phyloP scores from a whole-genome alignment of 495 filamentous ascomycete genomes.

The Xylaria nigripes region DNA sequence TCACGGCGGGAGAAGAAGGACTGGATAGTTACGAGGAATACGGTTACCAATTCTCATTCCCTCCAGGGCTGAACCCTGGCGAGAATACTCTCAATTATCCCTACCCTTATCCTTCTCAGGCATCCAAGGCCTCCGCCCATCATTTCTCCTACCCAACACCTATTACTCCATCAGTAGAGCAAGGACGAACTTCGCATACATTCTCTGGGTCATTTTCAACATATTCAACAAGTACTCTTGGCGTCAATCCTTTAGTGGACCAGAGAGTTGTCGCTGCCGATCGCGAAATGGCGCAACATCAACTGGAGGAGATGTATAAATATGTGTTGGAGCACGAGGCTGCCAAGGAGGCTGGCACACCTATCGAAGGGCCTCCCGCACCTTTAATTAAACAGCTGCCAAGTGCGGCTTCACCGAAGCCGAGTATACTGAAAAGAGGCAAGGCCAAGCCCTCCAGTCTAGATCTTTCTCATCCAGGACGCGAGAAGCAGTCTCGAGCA shows the following conservation, averaged over 20 bases:
- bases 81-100: conserved; percentile 10
- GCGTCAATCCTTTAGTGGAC: conserved; percentile 51
- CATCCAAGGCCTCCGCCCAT: conserved; percentile 27
- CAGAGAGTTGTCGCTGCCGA: conserved; percentile 65
- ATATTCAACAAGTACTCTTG: conserved; percentile 35
- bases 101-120: conserved; percentile 21
- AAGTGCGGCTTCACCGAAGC: conserved; percentile 21
- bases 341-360: conserved; percentile 46
- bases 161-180: conserved; percentile 37
- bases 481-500: conserved; percentile 41
- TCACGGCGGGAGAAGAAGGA: conserved; percentile 27
- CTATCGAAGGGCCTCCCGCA: conserved; percentile 26
- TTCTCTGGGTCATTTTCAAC: conserved; percentile 31
- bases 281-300: conserved; percentile 59
- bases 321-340: conserved; percentile 86
- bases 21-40: conserved; percentile 14
- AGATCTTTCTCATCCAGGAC: conserved; percentile 30
- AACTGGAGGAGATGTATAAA: conserved; percentile 84
- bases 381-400: conserved; percentile 20
- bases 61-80: conserved; percentile 20
- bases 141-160: conserved; percentile 44
- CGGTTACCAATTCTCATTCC: conserved; percentile 28
- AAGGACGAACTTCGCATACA: conserved; percentile 42
- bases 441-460: conserved; percentile 42
- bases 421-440: conserved; percentile 25